A percentile compares a stretch with the other conserved stretches of the same genome.
Conservation (phyloP, 768 basidiomycete genomes). For the Tephrocybe sp. region DNA sequence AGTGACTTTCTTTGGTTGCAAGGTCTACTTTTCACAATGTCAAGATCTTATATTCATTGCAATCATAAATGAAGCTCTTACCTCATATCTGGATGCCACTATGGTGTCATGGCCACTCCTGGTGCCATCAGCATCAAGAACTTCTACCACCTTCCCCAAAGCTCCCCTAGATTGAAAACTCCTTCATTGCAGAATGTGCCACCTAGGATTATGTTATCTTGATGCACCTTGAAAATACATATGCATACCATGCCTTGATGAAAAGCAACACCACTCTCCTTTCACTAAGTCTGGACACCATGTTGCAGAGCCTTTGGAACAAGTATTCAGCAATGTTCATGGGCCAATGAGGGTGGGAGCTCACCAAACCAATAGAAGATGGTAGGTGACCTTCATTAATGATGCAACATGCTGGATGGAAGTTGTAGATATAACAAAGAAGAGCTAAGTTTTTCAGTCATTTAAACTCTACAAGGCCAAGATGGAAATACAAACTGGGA, state of each 20-base stretch:
- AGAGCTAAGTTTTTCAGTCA: constrained; percentile 16
- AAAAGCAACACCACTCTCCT: constrained; percentile 3
- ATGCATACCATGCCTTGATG: constrained; percentile 6
- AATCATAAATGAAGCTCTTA: not conserved
- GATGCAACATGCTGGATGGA: constrained; percentile 6
- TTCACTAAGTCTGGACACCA: not conserved
- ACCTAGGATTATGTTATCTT: not conserved
- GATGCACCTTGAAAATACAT: not conserved
- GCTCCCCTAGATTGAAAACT: not conserved
- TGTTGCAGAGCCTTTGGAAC: not conserved
- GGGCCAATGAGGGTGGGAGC: not conserved
- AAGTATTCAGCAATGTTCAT: constrained; percentile 6
- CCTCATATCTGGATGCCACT: constrained; percentile 5
- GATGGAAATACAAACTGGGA: constrained; percentile 29
- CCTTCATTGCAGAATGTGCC: constrained; percentile 4
- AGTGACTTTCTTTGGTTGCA: not conserved
- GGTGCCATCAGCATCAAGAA: not conserved
- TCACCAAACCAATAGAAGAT: not conserved
- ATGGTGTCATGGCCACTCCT: too few relatives aligned
- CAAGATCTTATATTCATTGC: not conserved
- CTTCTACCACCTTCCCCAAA: too few relatives aligned
- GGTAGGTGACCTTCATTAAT: constrained; percentile 9
- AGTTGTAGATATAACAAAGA: constrained; percentile 14
- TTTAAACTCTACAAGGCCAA: constrained; percentile 33
- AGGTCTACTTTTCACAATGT: constrained; percentile 4